Conservation (phyloP, 495 filamentous ascomycete species). For the Chaetomidium leptoderma region DNA sequence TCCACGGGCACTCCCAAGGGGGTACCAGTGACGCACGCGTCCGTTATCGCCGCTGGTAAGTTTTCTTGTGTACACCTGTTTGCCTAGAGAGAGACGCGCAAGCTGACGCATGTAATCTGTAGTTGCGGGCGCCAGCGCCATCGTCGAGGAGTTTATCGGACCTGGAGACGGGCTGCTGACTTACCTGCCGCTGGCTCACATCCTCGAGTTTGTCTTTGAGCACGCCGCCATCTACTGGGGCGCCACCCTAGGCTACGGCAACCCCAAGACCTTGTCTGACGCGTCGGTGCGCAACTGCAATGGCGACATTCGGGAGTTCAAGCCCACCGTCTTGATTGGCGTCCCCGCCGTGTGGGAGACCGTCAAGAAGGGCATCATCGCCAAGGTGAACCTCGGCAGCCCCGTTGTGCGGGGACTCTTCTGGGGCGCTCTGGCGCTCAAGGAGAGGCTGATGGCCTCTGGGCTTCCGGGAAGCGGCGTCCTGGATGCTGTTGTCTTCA, state of each 20-base stretch:
- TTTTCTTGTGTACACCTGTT: background rate
- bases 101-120: slow-evolving; percentile 16
- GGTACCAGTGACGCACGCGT: slow-evolving; percentile 82
- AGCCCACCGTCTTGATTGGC: slow-evolving; percentile 85
- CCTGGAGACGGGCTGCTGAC: slow-evolving; percentile 84
- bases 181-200: slow-evolving; percentile 91
- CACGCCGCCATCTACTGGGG: slow-evolving; percentile 91
- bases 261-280: slow-evolving; percentile 88
- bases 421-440: slow-evolving; percentile 84
- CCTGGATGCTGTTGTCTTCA: slow-evolving; percentile 77
- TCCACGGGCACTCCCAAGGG: slow-evolving; percentile 97
- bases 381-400: slow-evolving; percentile 74
- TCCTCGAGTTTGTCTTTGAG: slow-evolving; percentile 97
- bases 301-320: slow-evolving; percentile 92
- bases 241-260: slow-evolving; percentile 95
- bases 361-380: slow-evolving; percentile 94
- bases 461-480: slow-evolving; percentile 71
- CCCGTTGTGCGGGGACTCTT: slow-evolving; percentile 76
- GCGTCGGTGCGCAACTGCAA: slow-evolving; percentile 85
- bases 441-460: slow-evolving; percentile 69
- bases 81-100: background rate
- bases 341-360: slow-evolving; percentile 97
- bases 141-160: slow-evolving; percentile 79
- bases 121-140: slow-evolving; percentile 84
- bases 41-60: slow-evolving; percentile 83